These are phyloP conservation scores for Ogataea dorogensis DNA, from an alignment of 805 yeast species.

Conservation along the genomic window DNA sequence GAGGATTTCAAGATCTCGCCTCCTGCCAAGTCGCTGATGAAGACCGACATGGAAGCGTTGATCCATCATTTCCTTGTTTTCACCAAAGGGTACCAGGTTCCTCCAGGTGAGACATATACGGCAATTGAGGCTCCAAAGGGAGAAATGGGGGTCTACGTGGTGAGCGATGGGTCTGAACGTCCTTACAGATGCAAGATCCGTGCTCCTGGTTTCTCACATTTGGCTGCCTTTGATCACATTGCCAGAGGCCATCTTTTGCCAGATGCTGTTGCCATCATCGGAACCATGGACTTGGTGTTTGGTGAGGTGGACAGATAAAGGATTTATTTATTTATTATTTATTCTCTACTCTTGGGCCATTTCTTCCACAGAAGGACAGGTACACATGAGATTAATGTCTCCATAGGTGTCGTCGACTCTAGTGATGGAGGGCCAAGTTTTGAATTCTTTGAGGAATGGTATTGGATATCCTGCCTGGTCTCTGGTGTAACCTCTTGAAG, in stretches of 20 bases:
- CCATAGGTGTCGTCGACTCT: constrained; percentile 95
- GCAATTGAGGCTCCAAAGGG: constrained; percentile 95
- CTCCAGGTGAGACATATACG: constrained; percentile 88
- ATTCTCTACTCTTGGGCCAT: constrained; percentile 39
- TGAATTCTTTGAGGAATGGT: constrained; percentile 65
- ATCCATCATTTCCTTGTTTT: constrained; percentile 86
- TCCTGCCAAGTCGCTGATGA: constrained; percentile 79
- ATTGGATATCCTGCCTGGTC: constrained; percentile 93
- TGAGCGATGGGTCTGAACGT: constrained; percentile 85
- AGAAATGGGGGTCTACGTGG: constrained; percentile 89
- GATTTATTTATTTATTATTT: constrained; percentile 7
- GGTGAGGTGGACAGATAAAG: constrained; percentile 88
- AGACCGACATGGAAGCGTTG: constrained; percentile 89
- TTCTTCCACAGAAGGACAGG: constrained; percentile 86
- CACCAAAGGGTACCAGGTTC: constrained; percentile 87
- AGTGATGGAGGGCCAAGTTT: constrained; percentile 95
- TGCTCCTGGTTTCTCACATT: constrained; percentile 92
- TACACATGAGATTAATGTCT: constrained; percentile 87
- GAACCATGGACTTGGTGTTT: constrained; percentile 93
- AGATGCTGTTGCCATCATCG: constrained; percentile 90
- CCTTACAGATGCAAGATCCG: constrained; percentile 91
- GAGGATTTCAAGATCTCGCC: constrained; percentile 85
- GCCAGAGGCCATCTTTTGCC: constrained; percentile 85
- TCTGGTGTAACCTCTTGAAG: constrained; percentile 80
- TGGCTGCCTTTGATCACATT: constrained; percentile 85